Percentiles rank a stretch among this genome's conserved stretches.
These are phyloP conservation scores for Bondarzewia mesenterica DNA, from an alignment of 1,284 basidiomycete genomes.

Conservation along the genomic window DNA sequence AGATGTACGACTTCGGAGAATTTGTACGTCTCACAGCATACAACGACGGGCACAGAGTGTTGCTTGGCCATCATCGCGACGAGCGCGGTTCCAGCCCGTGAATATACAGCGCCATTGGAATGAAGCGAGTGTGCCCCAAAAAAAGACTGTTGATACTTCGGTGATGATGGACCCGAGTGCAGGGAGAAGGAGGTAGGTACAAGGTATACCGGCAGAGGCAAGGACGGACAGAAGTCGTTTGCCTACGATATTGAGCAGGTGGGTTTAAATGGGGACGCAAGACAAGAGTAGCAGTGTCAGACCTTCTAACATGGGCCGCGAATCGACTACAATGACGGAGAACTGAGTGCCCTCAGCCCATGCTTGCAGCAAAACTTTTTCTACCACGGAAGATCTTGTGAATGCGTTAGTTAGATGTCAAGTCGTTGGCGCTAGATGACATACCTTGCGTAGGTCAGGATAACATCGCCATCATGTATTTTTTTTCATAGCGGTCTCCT, in stretches of 20 bases:
- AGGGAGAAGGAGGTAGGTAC: slow-evolving; percentile 90
- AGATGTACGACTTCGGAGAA: slow-evolving; percentile 91
- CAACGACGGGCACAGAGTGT: slow-evolving; percentile 87
- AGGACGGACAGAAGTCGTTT: slow-evolving; percentile 74
- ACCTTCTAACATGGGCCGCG: slow-evolving; percentile 91
- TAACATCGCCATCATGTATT: slow-evolving; percentile 89
- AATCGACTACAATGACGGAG: slow-evolving; percentile 92
- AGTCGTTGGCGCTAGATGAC: slow-evolving; percentile 9
- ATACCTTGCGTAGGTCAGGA: slow-evolving; percentile 89
- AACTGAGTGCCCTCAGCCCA: slow-evolving; percentile 70
- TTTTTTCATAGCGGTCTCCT: slow-evolving; percentile 84
- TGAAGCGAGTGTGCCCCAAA: slow-evolving; percentile 92
- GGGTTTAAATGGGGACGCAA: not conserved
- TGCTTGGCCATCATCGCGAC: slow-evolving; percentile 95
- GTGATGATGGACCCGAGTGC: slow-evolving; percentile 80
- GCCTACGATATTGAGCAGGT: slow-evolving; percentile 36
- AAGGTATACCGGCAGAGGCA: slow-evolving; percentile 69
- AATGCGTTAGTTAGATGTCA: slow-evolving; percentile 6
- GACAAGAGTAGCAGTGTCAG: slow-evolving; percentile 8
- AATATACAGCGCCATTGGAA: slow-evolving; percentile 92
- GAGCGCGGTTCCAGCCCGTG: slow-evolving; percentile 90
- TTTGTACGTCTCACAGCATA: slow-evolving; percentile 99
- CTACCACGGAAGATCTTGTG: slow-evolving; percentile 85
- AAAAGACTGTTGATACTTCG: slow-evolving; percentile 75
- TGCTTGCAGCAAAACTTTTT: slow-evolving; percentile 81